phyloP scores from a whole-genome alignment of 352 stramenopile species.

The Phytophthora macrochlamydospora region DNA sequence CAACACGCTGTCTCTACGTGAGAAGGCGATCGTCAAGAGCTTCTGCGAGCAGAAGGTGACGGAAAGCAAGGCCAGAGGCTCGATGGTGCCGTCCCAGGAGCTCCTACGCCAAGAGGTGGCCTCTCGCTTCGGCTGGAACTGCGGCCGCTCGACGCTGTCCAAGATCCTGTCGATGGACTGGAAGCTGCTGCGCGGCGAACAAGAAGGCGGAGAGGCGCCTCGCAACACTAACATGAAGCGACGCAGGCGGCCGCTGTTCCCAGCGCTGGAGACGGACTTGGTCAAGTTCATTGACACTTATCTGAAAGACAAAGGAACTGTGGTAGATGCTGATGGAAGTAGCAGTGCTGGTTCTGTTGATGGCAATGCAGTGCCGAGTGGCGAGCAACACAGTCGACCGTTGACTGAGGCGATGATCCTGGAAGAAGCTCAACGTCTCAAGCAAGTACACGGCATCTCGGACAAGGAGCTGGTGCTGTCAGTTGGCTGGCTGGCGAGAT shows the following conservation, averaged over 20 bases:
- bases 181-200: constrained; percentile 43
- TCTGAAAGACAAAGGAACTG: constrained; percentile 6
- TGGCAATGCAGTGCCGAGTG: background rate
- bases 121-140: constrained; percentile 61
- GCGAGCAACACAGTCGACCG: constrained; percentile 11
- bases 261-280: constrained; percentile 68
- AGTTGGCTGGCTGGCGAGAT: constrained; percentile 71
- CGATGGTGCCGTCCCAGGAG: constrained; percentile 68
- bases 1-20: constrained; percentile 66
- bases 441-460: constrained; percentile 65
- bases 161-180: constrained; percentile 79
- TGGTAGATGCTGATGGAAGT: background rate
- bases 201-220: constrained; percentile 34
- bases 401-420: constrained; percentile 76
- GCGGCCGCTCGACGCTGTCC: constrained; percentile 75
- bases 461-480: constrained; percentile 75
- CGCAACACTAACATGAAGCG: constrained; percentile 83
- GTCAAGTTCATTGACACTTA: constrained; percentile 53
- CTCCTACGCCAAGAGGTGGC: constrained; percentile 56
- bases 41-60: constrained; percentile 74
- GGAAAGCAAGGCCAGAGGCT: constrained; percentile 57
- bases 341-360: background rate
- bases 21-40: constrained; percentile 77
- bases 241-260: constrained; percentile 71
- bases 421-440: constrained; percentile 74